Evolutionary conservation across 2,329 filamentous ascomycete species (phyloP), one percentile per base, ranked within the genome.

Genomic region (Zalaria obscura): DNA sequence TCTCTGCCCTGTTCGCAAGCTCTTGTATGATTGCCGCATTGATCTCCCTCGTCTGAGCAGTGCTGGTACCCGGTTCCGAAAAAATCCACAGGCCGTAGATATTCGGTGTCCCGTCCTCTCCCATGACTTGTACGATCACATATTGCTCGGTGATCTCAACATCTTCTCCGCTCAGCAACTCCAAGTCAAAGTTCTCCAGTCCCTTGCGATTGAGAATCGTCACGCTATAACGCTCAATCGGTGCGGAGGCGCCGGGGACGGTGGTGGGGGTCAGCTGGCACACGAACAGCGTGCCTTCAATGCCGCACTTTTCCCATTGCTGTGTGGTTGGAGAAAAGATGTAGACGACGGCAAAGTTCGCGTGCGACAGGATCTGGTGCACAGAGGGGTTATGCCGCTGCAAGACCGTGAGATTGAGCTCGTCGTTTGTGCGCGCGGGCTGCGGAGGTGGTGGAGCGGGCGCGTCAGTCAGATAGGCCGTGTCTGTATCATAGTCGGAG

Each of bases 271-370:
- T 11, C 10, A 78, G 63, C 48, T 82, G 73, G 67, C 84, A 93
- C 40, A 96, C 75, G 59, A 96, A 98, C 48, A 96, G 68, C 8
- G 85, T 83, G 33, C 91, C 91, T 62, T 94, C 88, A 7, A 88
- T 73, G 42, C 80, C 83, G 36, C 75, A 75, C 67, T 93, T 93
- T 57, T 91, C 83, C 91, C 91, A 96, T 45, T 69, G 64, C 40
- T 73, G 67, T 3, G 76, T 70, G 4, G 69, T 62, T 37, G 75
- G 69, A 47, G 72, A 75, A 65, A 93, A 91, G 38, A 73, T 75
- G 68, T 95, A 96, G 50, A 95, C 73, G 31, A 91, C 84, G 26
- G 83, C 83, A 54, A 89, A 93, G 28, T 83, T 80, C 4, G 86
- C 86, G 50, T 91, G 81, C 47, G 82, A 80, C 48, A 86, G 69